Evolutionary conservation across 177 flowering plant genomes (phyloP).

Genomic region (Tripterygium wilfordii): DNA sequence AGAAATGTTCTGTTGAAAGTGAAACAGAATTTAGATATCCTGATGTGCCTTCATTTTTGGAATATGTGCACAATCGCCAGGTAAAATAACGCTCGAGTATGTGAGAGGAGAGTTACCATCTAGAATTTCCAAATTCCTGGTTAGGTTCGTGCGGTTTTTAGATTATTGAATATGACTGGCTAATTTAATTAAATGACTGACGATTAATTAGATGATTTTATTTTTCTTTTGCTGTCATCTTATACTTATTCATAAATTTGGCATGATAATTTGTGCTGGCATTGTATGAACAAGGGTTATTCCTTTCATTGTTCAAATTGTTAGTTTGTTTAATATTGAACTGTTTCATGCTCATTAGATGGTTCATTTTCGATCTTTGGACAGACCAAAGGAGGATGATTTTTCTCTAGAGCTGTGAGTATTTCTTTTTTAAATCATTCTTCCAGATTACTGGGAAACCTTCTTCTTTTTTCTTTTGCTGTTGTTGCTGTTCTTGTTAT

Average conservation of each 20-base stretch:
- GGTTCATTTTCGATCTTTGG: conserved; percentile 28
- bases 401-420: conserved; percentile 48
- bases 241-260: no score
- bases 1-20: conserved; percentile 43
- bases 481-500: not conserved
- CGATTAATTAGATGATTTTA: no score
- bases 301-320: no score
- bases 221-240: no score
- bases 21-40: conserved; percentile 53
- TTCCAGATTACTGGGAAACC: no score
- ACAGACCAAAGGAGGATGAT: no score
- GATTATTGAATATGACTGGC: not conserved
- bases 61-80: conserved; percentile 90
- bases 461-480: not conserved
- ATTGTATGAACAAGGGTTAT: no score
- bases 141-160: not conserved
- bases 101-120: no score
- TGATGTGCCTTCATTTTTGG: conserved; percentile 75
- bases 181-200: no score
- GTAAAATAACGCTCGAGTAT: conserved; percentile 33
- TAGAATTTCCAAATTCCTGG: not conserved
- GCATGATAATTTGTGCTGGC: no score
- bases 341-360: conserved; percentile 21
- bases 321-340: no score
- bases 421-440: not conserved